Conservation (phyloP, 208 protist genomes). For the Crithidia brevicula region DNA sequence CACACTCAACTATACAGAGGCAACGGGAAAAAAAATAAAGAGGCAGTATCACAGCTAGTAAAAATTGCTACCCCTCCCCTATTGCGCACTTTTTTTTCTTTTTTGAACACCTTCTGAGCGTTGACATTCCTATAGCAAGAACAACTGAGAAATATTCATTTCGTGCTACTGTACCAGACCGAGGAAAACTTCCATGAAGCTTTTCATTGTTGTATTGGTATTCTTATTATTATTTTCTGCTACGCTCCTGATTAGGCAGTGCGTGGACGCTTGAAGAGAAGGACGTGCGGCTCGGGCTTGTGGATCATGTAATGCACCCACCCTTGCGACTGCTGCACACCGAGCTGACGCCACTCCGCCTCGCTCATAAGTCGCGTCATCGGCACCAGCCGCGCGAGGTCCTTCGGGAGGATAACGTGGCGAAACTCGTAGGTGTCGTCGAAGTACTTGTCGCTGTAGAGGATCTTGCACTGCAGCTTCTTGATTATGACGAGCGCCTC, state of each 20-base stretch:
- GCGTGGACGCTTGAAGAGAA: slow-evolving; percentile 94
- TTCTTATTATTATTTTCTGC: no score
- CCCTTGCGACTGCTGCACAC: slow-evolving; percentile 97
- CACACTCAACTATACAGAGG: background rate
- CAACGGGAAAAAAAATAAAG: background rate
- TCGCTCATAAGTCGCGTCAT: slow-evolving; percentile 94
- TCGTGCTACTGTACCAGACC: no score
- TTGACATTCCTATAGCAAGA: no score
- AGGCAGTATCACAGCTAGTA: no score
- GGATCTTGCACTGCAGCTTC: slow-evolving; percentile 89
- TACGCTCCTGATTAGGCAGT: no score
- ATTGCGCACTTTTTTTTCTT: background rate
- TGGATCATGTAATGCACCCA: slow-evolving; percentile 99
- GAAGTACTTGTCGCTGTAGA: slow-evolving; percentile 98
- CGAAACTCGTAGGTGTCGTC: slow-evolving; percentile 97
- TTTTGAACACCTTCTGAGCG: no score
- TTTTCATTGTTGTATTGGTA: no score
- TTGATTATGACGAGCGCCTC: slow-evolving; percentile 79
- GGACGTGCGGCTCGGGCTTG: slow-evolving; percentile 96
- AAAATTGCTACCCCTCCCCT: background rate
- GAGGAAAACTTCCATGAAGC: no score
- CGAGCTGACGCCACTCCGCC: slow-evolving; percentile 96
- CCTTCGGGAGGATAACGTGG: slow-evolving; percentile 98
- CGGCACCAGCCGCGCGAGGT: slow-evolving; percentile 93
- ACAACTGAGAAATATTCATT: no score